Percentiles rank a stretch among this genome's conserved stretches.
Conservation (phyloP, 2,329 filamentous ascomycete genomes). For the Podosphaera leucotricha region DNA sequence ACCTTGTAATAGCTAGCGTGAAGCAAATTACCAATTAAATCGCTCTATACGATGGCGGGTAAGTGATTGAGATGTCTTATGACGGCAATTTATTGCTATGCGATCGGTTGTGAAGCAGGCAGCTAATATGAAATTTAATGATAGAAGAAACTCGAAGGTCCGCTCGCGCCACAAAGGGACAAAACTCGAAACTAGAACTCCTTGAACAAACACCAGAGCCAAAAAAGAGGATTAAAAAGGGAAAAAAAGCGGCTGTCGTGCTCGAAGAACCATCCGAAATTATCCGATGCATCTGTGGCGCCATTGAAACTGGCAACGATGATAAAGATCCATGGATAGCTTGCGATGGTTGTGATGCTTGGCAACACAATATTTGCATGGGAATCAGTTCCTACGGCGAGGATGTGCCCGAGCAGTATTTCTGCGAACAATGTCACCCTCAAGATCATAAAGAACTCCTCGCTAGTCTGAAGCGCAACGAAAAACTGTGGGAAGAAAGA, state of each 20-base stretch:
- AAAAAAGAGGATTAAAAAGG: conserved; percentile 26
- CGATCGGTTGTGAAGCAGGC: background rate
- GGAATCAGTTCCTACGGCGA: conserved; percentile 55
- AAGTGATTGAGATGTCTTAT: conserved; percentile 20
- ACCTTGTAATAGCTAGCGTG: conserved; percentile 12
- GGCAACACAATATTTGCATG: conserved; percentile 97
- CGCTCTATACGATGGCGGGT: conserved; percentile 28
- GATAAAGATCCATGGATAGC: conserved; percentile 84
- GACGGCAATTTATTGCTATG: background rate
- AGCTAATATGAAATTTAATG: conserved; percentile 7
- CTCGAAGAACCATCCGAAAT: conserved; percentile 29
- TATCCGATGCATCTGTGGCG: conserved; percentile 84
- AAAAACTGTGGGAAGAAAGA: conserved; percentile 64
- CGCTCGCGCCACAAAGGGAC: conserved; percentile 86
- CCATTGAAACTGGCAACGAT: conserved; percentile 64
- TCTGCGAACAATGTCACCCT: conserved; percentile 74
- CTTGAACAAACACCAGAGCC: conserved; percentile 22
- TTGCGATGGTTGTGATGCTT: conserved; percentile 76
- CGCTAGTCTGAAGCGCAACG: conserved; percentile 52
- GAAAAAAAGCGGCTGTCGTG: conserved; percentile 23
- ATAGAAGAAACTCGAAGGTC: conserved; percentile 74
- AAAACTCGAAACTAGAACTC: conserved; percentile 65
- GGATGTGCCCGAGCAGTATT: conserved; percentile 63
- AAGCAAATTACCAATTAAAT: conserved; percentile 7
- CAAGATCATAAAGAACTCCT: conserved; percentile 50